These are phyloP conservation scores for Cystobasidium slooffiae DNA, from an alignment of 1,284 basidiomycete genomes.

Conservation along the genomic window DNA sequence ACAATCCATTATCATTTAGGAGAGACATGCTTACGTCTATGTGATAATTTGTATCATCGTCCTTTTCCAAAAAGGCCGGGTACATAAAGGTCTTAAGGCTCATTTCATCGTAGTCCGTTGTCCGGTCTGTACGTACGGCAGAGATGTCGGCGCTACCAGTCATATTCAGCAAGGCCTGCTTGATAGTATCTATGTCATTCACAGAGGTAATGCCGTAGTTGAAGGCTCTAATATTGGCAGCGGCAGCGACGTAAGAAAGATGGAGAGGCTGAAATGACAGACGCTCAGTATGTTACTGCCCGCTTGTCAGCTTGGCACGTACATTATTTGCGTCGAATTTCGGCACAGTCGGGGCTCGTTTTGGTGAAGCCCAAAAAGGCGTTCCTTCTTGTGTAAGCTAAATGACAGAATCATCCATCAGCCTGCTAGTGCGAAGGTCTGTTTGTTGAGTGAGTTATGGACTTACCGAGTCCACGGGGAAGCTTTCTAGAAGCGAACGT, in stretches of 20 bases:
- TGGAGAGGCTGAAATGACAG: constrained; percentile 71
- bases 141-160: too few species aligned
- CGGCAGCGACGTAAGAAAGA: constrained; percentile 86
- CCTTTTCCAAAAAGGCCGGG: constrained; percentile 98
- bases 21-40: constrained; percentile 70
- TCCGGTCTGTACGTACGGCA: constrained; percentile 88
- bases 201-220: constrained; percentile 97
- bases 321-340: constrained; percentile 85
- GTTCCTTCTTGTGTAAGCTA: constrained; percentile 54
- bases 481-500: constrained; percentile 86
- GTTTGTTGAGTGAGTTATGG: too few species aligned
- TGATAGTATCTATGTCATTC: constrained; percentile 76
- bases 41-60: constrained; percentile 97
- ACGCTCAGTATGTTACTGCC: not conserved
- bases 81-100: constrained; percentile 71
- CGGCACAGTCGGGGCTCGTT: constrained; percentile 93
- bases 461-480: constrained; percentile 85
- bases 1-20: too few species aligned
- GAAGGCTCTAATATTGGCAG: constrained; percentile 94
- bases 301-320: too few species aligned
- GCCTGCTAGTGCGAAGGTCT: not conserved
- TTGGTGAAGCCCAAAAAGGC: constrained; percentile 72
- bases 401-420: not conserved
- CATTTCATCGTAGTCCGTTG: constrained; percentile 59
- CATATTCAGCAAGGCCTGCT: constrained; percentile 79